Evolutionary conservation across 768 basidiomycete species (phyloP).

Genomic region (Phaeotremella fagi): DNA sequence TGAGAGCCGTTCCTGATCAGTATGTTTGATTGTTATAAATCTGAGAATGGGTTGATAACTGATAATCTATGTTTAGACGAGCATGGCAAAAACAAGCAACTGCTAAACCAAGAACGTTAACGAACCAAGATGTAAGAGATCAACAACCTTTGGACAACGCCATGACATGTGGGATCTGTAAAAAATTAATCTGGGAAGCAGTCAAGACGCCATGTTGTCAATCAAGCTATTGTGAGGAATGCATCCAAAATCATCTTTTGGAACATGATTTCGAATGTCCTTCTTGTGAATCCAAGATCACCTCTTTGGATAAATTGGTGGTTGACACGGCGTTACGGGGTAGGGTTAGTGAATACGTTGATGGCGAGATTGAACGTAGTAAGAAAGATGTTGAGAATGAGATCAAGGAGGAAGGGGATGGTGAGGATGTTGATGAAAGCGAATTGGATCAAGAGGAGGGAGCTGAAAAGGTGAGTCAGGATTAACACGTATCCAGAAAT

Average conservation of each 20-base stretch:
- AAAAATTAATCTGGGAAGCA: slow-evolving; percentile 86
- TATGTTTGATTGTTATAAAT: slow-evolving; percentile 52
- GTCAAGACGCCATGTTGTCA: slow-evolving; percentile 94
- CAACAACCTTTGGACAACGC: slow-evolving; percentile 66
- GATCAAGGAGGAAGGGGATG: too few species aligned
- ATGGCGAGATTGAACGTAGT: slow-evolving; percentile 51
- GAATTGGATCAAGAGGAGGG: slow-evolving; percentile 9
- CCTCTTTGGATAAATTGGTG: slow-evolving; percentile 79
- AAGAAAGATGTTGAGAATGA: too few species aligned
- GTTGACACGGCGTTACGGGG: slow-evolving; percentile 73
- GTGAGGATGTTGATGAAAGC: slow-evolving; percentile 7
- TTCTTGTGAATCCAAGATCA: slow-evolving; percentile 78
- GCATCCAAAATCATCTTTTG: slow-evolving; percentile 86
- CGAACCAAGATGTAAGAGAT: slow-evolving; percentile 84
- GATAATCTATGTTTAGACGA: slow-evolving; percentile 54
- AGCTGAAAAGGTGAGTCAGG: too few species aligned
- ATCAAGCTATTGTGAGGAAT: slow-evolving; percentile 90
- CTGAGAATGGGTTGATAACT: background rate
- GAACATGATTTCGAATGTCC: slow-evolving; percentile 95
- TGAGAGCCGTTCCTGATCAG: slow-evolving; percentile 94
- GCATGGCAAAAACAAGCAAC: slow-evolving; percentile 84
- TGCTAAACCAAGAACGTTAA: slow-evolving; percentile 65
- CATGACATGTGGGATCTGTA: slow-evolving; percentile 84
- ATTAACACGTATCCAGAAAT: too few species aligned
- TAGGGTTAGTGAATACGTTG: slow-evolving; percentile 75